Evolutionary conservation across 139 green algal genomes (phyloP).

Genomic region (Volvox africanus): DNA sequence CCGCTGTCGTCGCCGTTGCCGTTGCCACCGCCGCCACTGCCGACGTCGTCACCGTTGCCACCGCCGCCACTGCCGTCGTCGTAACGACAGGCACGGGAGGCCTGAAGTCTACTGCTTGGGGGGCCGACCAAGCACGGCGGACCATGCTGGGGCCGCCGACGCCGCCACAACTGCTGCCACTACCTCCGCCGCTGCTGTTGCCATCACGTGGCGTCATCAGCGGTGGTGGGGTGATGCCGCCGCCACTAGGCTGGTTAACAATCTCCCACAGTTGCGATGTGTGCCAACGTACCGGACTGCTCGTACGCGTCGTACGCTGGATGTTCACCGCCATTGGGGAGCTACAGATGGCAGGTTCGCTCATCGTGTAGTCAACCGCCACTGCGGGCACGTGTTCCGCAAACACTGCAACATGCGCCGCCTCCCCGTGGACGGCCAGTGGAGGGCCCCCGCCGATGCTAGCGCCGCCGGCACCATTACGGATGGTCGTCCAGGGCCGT

Average conservation of each 20-base stretch:
- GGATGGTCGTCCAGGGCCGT: not conserved
- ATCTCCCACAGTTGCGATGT: constrained; percentile 2
- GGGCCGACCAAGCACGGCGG: not conserved
- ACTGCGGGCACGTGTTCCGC: not conserved
- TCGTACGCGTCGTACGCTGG: not conserved
- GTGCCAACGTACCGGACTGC: not conserved
- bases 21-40: too few species aligned
- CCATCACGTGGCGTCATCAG: not conserved
- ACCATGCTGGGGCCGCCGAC: not conserved
- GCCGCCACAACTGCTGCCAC: not conserved
- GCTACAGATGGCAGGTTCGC: not conserved
- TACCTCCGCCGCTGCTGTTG: not conserved
- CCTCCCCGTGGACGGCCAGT: not conserved
- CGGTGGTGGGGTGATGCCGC: not conserved
- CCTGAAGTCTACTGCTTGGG: not conserved
- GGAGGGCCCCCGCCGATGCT: not conserved
- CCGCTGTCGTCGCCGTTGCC: too few species aligned
- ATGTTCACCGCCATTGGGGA: not conserved
- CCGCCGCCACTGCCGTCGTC: not conserved
- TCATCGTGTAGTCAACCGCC: not conserved
- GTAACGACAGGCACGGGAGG: not conserved
- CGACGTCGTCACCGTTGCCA: too few species aligned
- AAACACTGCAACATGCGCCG: not conserved
- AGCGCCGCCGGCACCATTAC: not conserved
- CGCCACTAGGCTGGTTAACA: not conserved